phyloP scores from a whole-genome alignment of 2,329 filamentous ascomycete genomes.

The Samsoniella hepiali region DNA sequence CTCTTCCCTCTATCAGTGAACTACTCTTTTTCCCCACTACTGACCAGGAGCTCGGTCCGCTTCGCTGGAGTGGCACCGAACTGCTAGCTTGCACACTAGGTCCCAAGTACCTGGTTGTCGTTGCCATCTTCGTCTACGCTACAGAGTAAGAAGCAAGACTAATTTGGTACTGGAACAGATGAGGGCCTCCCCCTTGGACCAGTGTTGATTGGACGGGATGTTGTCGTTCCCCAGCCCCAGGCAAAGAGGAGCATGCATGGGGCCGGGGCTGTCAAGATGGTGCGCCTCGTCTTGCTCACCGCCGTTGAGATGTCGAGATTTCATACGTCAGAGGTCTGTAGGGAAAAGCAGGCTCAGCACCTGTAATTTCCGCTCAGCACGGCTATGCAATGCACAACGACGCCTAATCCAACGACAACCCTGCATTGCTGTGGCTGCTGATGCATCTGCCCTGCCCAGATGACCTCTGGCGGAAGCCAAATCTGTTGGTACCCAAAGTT shows the following conservation, averaged over 20 bases:
- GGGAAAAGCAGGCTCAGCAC: background rate
- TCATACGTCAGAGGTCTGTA: conserved; percentile 1
- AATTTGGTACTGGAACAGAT: background rate
- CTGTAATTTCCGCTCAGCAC: background rate
- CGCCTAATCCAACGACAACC: background rate
- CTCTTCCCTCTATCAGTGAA: background rate
- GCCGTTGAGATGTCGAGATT: background rate
- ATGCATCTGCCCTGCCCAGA: background rate
- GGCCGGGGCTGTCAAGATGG: background rate
- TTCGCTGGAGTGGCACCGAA: background rate
- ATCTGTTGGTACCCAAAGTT: conserved; percentile 7
- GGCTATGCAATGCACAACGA: background rate
- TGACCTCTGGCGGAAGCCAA: background rate
- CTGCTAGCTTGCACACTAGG: background rate
- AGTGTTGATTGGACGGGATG: background rate
- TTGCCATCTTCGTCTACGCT: background rate
- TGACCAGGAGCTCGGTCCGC: background rate
- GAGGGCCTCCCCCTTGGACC: no score
- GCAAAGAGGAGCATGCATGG: background rate
- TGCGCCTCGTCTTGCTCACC: background rate
- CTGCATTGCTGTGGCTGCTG: background rate
- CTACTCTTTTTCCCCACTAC: background rate
- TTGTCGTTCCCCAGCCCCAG: background rate
- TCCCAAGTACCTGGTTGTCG: conserved; percentile 6
- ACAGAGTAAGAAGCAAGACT: background rate